Conservation (phyloP, 2,329 filamentous ascomycete genomes). For the Fusarium neocosmosporiellum region DNA sequence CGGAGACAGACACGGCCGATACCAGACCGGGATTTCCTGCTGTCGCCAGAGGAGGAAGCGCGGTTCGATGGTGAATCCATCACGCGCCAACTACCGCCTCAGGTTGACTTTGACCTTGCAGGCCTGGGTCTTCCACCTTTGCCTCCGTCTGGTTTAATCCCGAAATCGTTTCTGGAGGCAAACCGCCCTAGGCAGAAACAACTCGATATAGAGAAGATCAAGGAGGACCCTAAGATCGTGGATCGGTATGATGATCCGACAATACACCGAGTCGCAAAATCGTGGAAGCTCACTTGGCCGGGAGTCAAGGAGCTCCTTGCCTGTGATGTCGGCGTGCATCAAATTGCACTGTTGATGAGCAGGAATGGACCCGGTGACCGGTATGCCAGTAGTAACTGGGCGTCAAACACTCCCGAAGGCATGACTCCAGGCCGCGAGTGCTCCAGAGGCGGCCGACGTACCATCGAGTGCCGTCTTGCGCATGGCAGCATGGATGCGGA, state of each 20-base stretch:
- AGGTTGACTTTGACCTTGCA: slow-evolving; percentile 8
- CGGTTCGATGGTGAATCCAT: slow-evolving; percentile 19
- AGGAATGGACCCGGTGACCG: slow-evolving; percentile 16
- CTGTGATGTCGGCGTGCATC: slow-evolving; percentile 37
- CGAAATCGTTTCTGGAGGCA: background rate
- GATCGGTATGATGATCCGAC: background rate
- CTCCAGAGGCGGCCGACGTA: background rate
- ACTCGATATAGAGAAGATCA: background rate
- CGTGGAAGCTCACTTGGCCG: slow-evolving; percentile 32
- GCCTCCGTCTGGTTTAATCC: background rate
- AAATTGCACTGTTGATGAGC: slow-evolving; percentile 34
- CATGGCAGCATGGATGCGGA: slow-evolving; percentile 47
- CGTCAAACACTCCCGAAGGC: slow-evolving; percentile 19
- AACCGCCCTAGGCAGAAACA: background rate
- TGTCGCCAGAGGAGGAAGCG: background rate
- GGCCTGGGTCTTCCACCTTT: background rate
- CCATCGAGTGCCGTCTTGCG: slow-evolving; percentile 54
- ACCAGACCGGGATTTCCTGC: background rate
- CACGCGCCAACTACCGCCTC: slow-evolving; percentile 15
- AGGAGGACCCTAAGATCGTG: background rate
- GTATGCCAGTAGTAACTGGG: slow-evolving; percentile 39
- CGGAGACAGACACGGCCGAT: background rate
- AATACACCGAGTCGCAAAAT: background rate
- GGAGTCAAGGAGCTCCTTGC: slow-evolving; percentile 40
- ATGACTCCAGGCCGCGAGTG: background rate